Evolutionary conservation across 805 yeast species (phyloP), one percentile per base, ranked within the genome.

Genomic region (Schwanniomyces polymorphus): DNA sequence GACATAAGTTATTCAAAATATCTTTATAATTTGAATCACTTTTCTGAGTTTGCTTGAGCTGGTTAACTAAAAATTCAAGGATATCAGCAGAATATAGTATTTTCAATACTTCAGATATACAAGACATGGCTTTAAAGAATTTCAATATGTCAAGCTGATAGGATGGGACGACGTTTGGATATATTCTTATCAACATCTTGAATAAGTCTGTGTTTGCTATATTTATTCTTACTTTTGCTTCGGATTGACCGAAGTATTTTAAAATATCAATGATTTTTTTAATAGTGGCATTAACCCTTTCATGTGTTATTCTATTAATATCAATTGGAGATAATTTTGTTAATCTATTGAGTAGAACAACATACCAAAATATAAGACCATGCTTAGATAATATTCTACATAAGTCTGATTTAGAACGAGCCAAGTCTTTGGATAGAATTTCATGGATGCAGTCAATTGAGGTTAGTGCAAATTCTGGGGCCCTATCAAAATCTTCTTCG

Each of bases 231-330:
- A 78, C 79, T 41, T 71, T 64, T 0, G 73, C 70, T 41, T 79
- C 82, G 1, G 79, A 67, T 44, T 72, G 76, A 31, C 78, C 75
- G 54, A 78, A 76, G 33, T 57, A 63, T 44, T 64, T 65, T n/a
- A 72, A 50, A 4, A 77, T 73, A 14, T 62, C 62, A 25, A 78
- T 59, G 7, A 70, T 61, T 44, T 65, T 61, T 35, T 70, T 68
- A 4, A 68, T 54, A 0, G 59, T 45, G 1, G 26, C 23, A 4
- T 42, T 39, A 4, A 50, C 34, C 14, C 35, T 40, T 7, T 37
- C 49, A 14, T 8, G 17, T 11, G 50, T 33, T 33, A 45, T 33
- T 18, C 16, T 12, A 16, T 51, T 12, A 9, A 35, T 39, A 18
- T 42, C 38, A 9, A 35, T 40, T 18, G n/a, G n/a, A 21, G 47